Evolutionary conservation across 352 stramenopile species (phyloP), one percentile per base, ranked within the genome.

Genomic region (Aphanomyces invadans): DNA sequence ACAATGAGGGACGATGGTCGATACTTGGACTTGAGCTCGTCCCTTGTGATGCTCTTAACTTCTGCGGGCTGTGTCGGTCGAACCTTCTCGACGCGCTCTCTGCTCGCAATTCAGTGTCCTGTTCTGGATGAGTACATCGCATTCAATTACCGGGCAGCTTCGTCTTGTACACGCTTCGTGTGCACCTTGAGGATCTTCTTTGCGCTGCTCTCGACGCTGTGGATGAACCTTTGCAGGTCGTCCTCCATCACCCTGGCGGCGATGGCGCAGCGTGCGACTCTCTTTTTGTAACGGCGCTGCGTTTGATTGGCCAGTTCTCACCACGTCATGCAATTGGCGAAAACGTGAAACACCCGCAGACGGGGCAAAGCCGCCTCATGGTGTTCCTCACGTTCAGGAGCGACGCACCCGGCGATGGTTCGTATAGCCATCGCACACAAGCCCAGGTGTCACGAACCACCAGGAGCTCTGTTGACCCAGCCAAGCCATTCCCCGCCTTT

Each of bases 141-240:
- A n/a, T n/a, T n/a, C 32, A 74, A 75, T 23, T 74, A 77, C 9
- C 68, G 56, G 17, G 80, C 71, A 31, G 79, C 72, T 68, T 89
- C 78, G 53, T 87, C 78, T 62, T 87, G 81, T 63, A 59, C 60
- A 31, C 86, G 87, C 56, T 83, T 83, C 69, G 87, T 87, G 70
- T 92, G 81, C 61, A 90, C 76, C 74, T 88, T 87, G 71, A 91
- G 73, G 77, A 93, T 89, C 55, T 82, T 81, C 12, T 81, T 82
- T 29, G 82, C 81, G 52, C 78, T 88, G 29, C 76, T 75, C 68
- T 91, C 80, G 56, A 91, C 82, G 55, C 73, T 88, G 69, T 87
- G 87, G 59, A 90, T 74, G 69, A 91, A 91, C 74, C 87, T 81
- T 25, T 81, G 83, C 48, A 91, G 73, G 53, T 93, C 82, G 45